Conservation (phyloP, 805 yeast genomes). For the Barnettozyma salicaria region DNA sequence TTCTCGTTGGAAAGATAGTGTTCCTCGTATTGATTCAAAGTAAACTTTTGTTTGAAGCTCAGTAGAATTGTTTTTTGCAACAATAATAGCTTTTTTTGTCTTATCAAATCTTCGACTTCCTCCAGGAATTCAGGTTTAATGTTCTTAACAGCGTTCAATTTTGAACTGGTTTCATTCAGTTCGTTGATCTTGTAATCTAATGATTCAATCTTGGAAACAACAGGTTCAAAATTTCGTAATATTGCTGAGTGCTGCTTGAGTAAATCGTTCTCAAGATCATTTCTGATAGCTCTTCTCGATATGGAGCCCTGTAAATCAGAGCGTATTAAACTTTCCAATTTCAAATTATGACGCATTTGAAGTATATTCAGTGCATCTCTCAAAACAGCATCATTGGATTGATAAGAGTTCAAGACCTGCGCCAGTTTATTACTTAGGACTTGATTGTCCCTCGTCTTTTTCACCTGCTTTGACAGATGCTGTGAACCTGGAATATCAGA, state of each 20-base stretch:
- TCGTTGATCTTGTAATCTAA: conserved; percentile 19
- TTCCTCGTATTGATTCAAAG: conserved; percentile 67
- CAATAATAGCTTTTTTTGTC: conserved; percentile 17
- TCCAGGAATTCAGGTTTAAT: conserved; percentile 15
- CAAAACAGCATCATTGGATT: conserved; percentile 27
- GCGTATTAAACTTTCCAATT: conserved; percentile 18
- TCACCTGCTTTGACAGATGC: neutral
- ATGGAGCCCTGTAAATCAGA: conserved; percentile 49
- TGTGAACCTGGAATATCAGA: conserved; percentile 11
- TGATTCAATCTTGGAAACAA: conserved; percentile 36
- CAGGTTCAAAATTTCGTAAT: conserved; percentile 39
- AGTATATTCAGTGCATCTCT: conserved; percentile 31
- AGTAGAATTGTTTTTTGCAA: conserved; percentile 48
- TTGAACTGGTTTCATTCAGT: conserved; percentile 15
- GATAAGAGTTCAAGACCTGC: conserved; percentile 30
- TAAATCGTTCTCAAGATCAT: conserved; percentile 55
- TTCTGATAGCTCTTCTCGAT: conserved; percentile 52
- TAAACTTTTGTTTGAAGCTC: conserved; percentile 54
- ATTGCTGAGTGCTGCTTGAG: conserved; percentile 49
- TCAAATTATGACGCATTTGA: conserved; percentile 30
- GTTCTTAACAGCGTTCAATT: conserved; percentile 13
- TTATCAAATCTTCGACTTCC: conserved; percentile 18
- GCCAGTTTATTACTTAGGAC: conserved; percentile 31
- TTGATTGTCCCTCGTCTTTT: conserved; percentile 19
- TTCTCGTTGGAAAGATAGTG: conserved; percentile 42